Conservation (phyloP, 1,284 basidiomycete genomes). For the Flammula alnicola region DNA sequence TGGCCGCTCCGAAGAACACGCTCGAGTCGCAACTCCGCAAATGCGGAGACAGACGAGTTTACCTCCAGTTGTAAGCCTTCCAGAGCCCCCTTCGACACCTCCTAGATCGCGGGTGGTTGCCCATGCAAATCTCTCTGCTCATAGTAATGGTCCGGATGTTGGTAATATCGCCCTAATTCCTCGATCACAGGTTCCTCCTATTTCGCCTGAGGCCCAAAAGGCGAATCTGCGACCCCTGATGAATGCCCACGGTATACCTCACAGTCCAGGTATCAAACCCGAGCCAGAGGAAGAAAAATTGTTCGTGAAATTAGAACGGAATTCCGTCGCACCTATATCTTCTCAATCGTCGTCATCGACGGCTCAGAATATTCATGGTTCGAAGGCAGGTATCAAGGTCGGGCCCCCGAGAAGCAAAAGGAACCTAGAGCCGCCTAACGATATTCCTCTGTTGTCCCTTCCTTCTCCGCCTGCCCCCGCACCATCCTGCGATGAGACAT, state of each 20-base stretch:
- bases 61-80: too few species aligned
- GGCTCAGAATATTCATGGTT: background rate
- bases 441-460: slow-evolving; percentile 15
- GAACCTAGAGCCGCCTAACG: background rate
- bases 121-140: slow-evolving; percentile 20
- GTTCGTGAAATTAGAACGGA: slow-evolving; percentile 4
- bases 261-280: slow-evolving; percentile 3
- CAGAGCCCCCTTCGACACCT: too few species aligned
- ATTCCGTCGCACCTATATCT: background rate
- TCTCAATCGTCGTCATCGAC: background rate
- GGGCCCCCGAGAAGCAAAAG: background rate
- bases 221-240: slow-evolving; percentile 25
- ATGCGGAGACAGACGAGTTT: too few species aligned
- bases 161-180: slow-evolving; percentile 27
- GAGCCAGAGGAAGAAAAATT: slow-evolving; percentile 10
- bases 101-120: too few species aligned
- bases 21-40: too few species aligned
- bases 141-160: slow-evolving; percentile 27
- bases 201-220: slow-evolving; percentile 20
- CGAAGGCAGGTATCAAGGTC: too few species aligned
- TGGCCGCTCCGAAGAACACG: too few species aligned
- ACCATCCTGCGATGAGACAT: background rate
- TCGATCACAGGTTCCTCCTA: too few species aligned
- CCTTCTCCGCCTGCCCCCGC: slow-evolving; percentile 6
- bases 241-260: background rate